Evolutionary conservation across 1,284 basidiomycete species (phyloP), one percentile per base, ranked within the genome.

Genomic region (Boletus sp.): DNA sequence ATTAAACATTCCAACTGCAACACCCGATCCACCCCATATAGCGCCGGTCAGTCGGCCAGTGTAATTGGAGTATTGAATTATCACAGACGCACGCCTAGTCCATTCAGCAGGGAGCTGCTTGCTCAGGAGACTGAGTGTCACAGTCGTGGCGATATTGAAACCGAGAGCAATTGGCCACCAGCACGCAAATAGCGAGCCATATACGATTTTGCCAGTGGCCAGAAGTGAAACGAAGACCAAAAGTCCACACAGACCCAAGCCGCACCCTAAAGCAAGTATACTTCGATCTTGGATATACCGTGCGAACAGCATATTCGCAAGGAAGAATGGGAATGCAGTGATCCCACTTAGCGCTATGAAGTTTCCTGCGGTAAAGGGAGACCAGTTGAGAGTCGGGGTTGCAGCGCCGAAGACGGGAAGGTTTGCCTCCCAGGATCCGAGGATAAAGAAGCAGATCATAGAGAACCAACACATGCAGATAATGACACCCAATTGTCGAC

Each of bases 381-480:
- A 75, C 71, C 78, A 84, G 53, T 71, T 61, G 61, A 86, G 77
- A 9, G 55, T 53, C 8, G 64, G 55, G 9, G 60, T 66, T 29
- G 54, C 61, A 26, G 76, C 75, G 35, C 77, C 76, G 61, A 79
- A 84, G 48, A 87, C 74, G 22, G 84, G 84, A 46, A 87, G 76
- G 63, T 85, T 86, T 33, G 79, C 71, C 59, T 88, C 83, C 83
- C 82, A 86, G 16, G 77, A 76, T 14, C 81, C 82, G 43, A 87
- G 76, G 57, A 84, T 73, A 67, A 85, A 83, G 72, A 87, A 88
- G 61, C 78, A 83, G 8, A 79, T 75, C 81, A 86, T 84, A 33
- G 82, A 76, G 56, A 78, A 81, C 79, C 82, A 85, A 59, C 80
- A 83, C 81, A 85, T 85, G 57, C 77, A 81, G 27, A 69, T 56